Percentiles rank a stretch among this genome's conserved stretches.
Evolutionary conservation across 176 grass and related monocot species (phyloP).

Genomic region (Bromus sterilis): DNA sequence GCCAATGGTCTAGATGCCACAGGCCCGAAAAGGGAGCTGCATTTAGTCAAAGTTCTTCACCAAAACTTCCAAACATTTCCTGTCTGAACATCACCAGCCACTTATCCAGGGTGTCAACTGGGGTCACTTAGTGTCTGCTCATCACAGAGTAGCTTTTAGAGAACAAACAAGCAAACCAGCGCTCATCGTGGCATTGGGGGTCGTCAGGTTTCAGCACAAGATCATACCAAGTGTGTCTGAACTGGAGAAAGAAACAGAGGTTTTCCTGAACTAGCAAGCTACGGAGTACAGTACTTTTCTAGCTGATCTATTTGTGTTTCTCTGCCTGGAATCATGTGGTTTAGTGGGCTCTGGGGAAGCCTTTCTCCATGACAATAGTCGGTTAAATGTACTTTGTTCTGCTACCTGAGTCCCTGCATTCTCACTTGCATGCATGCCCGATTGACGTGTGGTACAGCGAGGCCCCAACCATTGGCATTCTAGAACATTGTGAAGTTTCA

Average conservation of each 20-base stretch:
- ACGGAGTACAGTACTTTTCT: background rate
- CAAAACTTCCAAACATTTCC: background rate
- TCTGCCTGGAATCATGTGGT: slow-evolving; percentile 3
- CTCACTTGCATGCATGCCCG: slow-evolving; percentile 27
- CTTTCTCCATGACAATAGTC: background rate
- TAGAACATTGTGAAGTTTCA: background rate
- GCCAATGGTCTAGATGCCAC: background rate
- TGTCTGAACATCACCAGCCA: background rate
- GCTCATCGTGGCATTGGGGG: background rate
- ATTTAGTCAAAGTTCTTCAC: slow-evolving; percentile 7
- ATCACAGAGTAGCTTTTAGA: background rate
- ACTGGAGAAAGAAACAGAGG: slow-evolving; percentile 19
- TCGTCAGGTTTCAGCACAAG: slow-evolving; percentile 13
- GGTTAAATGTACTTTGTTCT: background rate
- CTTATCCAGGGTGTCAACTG: slow-evolving; percentile 26
- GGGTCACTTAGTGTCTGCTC: slow-evolving; percentile 17
- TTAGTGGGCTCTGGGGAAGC: background rate
- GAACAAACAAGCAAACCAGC: slow-evolving; percentile 12
- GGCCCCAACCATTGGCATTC: background rate
- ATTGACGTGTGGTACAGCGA: background rate
- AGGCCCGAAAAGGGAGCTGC: background rate
- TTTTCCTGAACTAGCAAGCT: background rate
- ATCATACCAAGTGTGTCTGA: slow-evolving; percentile 25
- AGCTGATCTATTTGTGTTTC: no score
- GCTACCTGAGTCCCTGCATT: slow-evolving; percentile 8